These are phyloP conservation scores for Iris pallida DNA, from an alignment of 116 monocot genomes.

Conservation along the genomic window DNA sequence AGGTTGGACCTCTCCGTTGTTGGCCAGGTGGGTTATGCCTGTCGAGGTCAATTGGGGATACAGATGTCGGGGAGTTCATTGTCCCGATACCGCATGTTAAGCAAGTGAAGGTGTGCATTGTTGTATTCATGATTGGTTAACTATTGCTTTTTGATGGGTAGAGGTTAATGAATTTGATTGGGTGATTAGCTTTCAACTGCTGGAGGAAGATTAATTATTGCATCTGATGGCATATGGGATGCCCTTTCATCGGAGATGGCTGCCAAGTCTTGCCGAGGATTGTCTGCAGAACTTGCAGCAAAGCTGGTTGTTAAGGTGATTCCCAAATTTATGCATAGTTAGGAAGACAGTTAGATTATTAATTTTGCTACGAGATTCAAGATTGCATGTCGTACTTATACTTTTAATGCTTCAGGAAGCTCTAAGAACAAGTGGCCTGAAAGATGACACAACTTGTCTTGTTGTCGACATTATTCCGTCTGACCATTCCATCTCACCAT, in stretches of 20 bases:
- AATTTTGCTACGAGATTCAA: background rate
- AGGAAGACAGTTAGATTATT: background rate
- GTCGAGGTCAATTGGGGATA: slow-evolving; percentile 88
- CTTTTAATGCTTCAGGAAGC: slow-evolving; percentile 56
- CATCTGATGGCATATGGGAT: slow-evolving; percentile 99
- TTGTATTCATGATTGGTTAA: too few species aligned
- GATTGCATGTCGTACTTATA: slow-evolving; percentile 5
- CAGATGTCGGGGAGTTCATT: slow-evolving; percentile 89
- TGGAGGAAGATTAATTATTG: slow-evolving; percentile 86
- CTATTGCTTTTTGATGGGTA: background rate
- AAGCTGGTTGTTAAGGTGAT: slow-evolving; percentile 93
- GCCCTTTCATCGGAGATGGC: slow-evolving; percentile 77
- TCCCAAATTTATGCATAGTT: background rate
- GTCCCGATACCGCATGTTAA: slow-evolving; percentile 93
- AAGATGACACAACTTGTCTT: slow-evolving; percentile 96
- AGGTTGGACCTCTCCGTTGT: slow-evolving; percentile 88
- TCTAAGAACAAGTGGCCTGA: slow-evolving; percentile 84
- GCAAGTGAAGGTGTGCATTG: slow-evolving; percentile 68
- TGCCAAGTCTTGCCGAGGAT: slow-evolving; percentile 77
- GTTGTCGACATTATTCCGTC: slow-evolving; percentile 84
- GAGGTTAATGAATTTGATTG: slow-evolving; percentile 9
- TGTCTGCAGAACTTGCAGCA: slow-evolving; percentile 82
- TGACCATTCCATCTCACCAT: slow-evolving; percentile 30
- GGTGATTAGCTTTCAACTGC: slow-evolving; percentile 63
- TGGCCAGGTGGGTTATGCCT: slow-evolving; percentile 95